Evolutionary conservation across 78 protist species (phyloP).

Genomic region (Corallochytrium limacisporum): DNA sequence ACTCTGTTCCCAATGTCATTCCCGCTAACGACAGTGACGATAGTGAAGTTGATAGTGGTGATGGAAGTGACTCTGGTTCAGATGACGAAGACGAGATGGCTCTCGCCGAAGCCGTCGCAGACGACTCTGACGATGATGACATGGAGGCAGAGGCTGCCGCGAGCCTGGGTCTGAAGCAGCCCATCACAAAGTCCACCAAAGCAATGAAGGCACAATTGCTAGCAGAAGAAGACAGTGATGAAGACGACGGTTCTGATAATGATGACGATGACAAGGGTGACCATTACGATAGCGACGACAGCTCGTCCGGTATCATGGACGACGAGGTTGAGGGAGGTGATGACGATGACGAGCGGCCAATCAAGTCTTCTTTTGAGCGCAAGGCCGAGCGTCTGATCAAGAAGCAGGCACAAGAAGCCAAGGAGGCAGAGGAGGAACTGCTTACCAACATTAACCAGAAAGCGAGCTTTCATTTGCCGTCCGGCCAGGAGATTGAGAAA

Average conservation of each 20-base stretch:
- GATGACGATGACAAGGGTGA: background rate
- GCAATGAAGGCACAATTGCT: background rate
- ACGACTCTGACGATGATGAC: no score
- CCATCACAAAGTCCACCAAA: background rate
- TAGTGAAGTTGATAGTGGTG: background rate
- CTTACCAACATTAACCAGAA: background rate
- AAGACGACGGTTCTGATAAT: background rate
- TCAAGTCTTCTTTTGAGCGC: no score
- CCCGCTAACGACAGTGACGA: background rate
- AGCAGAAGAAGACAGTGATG: background rate
- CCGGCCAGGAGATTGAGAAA: background rate
- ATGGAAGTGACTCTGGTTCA: background rate
- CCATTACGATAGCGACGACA: no score
- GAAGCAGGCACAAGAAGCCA: background rate
- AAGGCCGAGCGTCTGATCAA: background rate
- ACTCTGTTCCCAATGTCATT: background rate
- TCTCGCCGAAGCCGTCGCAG: no score
- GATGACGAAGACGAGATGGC: no score
- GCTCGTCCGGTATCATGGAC: no score
- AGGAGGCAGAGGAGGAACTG: slow-evolving; percentile 17
- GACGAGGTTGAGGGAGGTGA: background rate
- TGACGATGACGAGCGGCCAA: background rate
- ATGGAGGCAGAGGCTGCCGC: no score
- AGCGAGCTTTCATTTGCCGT: background rate
- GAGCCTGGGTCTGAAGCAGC: background rate